Base-by-base conservation (phyloP, 75 land plant genomes). In the Picea glauca region DNA sequence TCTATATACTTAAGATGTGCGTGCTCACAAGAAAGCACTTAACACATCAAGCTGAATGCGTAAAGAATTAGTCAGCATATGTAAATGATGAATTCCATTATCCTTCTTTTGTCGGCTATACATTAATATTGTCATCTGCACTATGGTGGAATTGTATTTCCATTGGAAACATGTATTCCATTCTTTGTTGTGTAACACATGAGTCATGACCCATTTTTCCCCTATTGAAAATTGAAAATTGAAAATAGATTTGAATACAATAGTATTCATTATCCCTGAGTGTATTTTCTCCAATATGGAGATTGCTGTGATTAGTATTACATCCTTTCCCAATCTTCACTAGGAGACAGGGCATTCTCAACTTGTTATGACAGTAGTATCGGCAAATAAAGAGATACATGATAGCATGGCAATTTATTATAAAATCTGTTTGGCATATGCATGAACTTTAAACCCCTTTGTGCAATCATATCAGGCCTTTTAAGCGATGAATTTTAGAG, bases 221-320 rank as follows among this genome's bases (percentile, higher is more conserved):
- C 74, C 46, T 35, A 43, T 70, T 70, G 23, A 70, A 40, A 70
- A 43, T 70, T 70, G 13, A 70, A 40, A 50, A 50, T 40, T 40
- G 43, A 40, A 40, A 40, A 40, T 9, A 50, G 56, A 9, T 11
- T 50, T 50, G 56, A 50, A 50, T 50, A 50, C 56, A 50, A 50
- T 9, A 11, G 56, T 50, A 50, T 50, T 9, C 56, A 8, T 50
- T 50, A 50, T 9, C 56, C 11, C 56, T 50, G 56, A 50, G 56
- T 50, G 56, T 12, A 50, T 40, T 7, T 3, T 70, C 11, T 43
- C 23, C 40, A 70, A 70, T 70, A 70, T 40, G 35, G 35, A 33
- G 56, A 70, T 70, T 43, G 54, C 50, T 70, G 26, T 9, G 21
- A 46, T 43, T 32, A 13, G 15, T 33, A 3, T 50, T 50, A 50